These are phyloP conservation scores for Eragrostis tef DNA, from an alignment of 202 grass and related monocot species.

Conservation along the genomic window DNA sequence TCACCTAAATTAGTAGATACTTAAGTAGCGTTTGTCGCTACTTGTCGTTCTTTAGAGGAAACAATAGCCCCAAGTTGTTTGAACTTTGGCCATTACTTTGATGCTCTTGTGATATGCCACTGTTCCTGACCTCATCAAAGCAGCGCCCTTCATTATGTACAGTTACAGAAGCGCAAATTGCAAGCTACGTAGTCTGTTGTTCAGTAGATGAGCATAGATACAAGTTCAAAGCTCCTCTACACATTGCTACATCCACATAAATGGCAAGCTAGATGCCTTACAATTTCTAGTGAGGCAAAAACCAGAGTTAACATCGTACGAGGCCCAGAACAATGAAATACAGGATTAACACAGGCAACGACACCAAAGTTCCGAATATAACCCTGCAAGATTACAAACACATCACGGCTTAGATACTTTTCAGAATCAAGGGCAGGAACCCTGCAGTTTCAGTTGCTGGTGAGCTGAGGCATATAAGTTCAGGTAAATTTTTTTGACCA, in stretches of 20 bases:
- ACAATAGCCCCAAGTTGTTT: background rate
- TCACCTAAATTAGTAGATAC: background rate
- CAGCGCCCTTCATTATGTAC: background rate
- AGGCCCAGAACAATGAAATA: conserved; percentile 69
- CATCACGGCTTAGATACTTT: background rate
- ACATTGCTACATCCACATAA: background rate
- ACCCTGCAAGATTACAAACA: conserved; percentile 58
- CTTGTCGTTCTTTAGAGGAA: background rate
- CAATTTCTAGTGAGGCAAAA: background rate
- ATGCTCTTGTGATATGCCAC: background rate
- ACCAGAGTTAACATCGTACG: background rate
- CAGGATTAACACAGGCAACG: conserved; percentile 61
- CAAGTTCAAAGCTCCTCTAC: background rate
- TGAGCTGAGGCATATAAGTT: background rate
- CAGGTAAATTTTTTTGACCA: background rate
- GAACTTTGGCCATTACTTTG: background rate
- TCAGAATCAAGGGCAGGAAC: background rate
- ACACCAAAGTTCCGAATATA: conserved; percentile 77
- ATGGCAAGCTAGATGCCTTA: background rate
- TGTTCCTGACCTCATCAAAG: background rate
- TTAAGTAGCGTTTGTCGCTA: background rate
- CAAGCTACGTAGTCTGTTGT: background rate
- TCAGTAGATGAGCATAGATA: background rate
- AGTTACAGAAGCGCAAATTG: background rate
- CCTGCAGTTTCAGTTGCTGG: background rate